Evolutionary conservation across 2,329 filamentous ascomycete species (phyloP).

Genomic region (Pyricularia grisea): DNA sequence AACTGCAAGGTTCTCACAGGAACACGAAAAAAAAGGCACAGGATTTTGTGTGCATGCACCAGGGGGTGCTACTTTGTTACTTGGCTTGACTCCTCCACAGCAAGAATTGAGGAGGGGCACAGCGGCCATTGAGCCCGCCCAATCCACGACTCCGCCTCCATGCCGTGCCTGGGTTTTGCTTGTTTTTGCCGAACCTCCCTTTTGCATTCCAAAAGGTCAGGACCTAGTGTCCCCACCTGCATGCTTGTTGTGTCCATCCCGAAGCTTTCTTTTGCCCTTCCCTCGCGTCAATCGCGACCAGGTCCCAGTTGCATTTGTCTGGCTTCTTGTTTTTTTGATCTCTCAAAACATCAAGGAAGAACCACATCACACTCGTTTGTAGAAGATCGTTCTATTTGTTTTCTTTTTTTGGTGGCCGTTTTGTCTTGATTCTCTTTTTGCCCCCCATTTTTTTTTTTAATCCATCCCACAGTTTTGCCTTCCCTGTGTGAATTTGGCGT

Average conservation of each 20-base stretch:
- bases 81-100: background rate
- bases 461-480: background rate
- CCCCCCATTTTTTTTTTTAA: no score
- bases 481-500: background rate
- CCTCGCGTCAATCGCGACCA: background rate
- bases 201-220: background rate
- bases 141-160: background rate
- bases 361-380: background rate
- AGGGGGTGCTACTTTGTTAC: background rate
- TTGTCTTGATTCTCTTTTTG: background rate
- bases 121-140: background rate
- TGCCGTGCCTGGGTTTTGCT: background rate
- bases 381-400: background rate
- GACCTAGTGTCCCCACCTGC: background rate
- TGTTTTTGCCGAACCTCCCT: background rate
- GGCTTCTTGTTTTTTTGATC: background rate
- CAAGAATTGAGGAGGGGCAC: background rate
- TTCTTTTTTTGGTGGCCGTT: background rate
- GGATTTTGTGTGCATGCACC: background rate
- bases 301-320: background rate
- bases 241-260: background rate
- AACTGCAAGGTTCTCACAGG: background rate
- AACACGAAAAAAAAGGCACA: background rate
- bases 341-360: background rate
- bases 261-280: background rate